A percentile compares a stretch with the other conserved stretches of the same genome.
Conservation (phyloP, 1,284 basidiomycete genomes). For the Boletus mariae region DNA sequence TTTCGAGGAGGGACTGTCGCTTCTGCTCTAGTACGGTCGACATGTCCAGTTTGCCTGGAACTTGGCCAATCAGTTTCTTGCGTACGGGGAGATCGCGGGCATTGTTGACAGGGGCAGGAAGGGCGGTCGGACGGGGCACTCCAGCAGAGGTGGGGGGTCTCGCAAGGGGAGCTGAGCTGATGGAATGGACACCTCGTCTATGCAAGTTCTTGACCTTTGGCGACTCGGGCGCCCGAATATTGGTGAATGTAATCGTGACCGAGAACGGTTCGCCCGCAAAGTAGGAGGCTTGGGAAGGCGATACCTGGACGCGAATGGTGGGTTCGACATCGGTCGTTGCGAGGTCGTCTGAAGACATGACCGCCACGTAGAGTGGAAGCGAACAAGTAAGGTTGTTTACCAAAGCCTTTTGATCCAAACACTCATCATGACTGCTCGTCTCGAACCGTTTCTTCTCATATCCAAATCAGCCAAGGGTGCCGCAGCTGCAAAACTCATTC, state of each 20-base stretch:
- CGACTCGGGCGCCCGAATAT: conserved; percentile 58
- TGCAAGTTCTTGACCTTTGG: conserved; percentile 46
- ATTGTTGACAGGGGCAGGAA: conserved; percentile 22
- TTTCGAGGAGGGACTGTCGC: conserved; percentile 34
- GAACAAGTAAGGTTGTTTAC: not conserved
- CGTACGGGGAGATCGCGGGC: conserved; percentile 22
- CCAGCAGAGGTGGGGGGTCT: conserved; percentile 78
- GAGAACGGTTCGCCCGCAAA: conserved; percentile 89
- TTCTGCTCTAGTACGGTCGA: conserved; percentile 28
- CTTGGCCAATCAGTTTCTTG: conserved; percentile 29
- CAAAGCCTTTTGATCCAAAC: conserved; percentile 16
- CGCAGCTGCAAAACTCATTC: conserved; percentile 83
- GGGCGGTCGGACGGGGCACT: conserved; percentile 43
- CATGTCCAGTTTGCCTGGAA: conserved; percentile 23
- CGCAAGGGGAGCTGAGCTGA: conserved; percentile 70
- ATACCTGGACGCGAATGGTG: conserved; percentile 61
- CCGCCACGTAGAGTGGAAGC: too few relatives aligned
- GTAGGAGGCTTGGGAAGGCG: conserved; percentile 83
- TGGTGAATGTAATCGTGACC: conserved; percentile 84
- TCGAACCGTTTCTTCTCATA: conserved; percentile 88
- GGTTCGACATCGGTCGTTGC: conserved; percentile 35
- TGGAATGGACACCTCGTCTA: conserved; percentile 67
- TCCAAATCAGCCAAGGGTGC: conserved; percentile 88
- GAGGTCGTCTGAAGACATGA: conserved; percentile 23
- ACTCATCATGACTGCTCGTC: conserved; percentile 44